phyloP scores from a whole-genome alignment of 345 rosid genomes.

The Cardamine occulta region DNA sequence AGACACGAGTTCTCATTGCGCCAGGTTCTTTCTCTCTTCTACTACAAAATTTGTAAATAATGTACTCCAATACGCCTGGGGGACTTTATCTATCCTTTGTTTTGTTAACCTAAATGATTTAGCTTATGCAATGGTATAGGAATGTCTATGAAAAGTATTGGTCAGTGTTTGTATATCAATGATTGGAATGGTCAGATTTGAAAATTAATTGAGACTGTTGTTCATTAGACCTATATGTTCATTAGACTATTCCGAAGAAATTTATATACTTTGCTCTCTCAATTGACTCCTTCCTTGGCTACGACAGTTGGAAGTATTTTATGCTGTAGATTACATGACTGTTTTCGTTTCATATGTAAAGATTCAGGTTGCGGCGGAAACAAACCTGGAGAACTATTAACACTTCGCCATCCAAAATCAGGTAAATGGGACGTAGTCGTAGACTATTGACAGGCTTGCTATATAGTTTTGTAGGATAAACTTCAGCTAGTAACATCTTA shows the following conservation, averaged over 20 bases:
- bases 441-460: slow-evolving; percentile 5
- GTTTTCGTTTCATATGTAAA: slow-evolving; percentile 21
- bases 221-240: neutral
- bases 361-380: slow-evolving; percentile 44
- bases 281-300: neutral
- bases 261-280: neutral
- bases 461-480: neutral
- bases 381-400: slow-evolving; percentile 51
- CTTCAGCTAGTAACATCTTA: neutral
- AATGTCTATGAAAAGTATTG: neutral
- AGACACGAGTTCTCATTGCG: slow-evolving; percentile 49
- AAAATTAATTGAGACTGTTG: neutral
- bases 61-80: neutral
- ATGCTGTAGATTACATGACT: neutral
- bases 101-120: neutral
- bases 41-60: neutral
- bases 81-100: neutral
- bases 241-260: neutral
- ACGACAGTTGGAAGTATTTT: neutral
- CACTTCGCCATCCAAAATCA: slow-evolving; percentile 85
- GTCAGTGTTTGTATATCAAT: slow-evolving; percentile 1
- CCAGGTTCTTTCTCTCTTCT: slow-evolving; percentile 38
- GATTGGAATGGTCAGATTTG: neutral
- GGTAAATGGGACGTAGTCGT: slow-evolving; percentile 53
- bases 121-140: neutral